Evolutionary conservation across 176 grass and related monocot genomes (phyloP).

Genomic region (Elaeis guineensis): DNA sequence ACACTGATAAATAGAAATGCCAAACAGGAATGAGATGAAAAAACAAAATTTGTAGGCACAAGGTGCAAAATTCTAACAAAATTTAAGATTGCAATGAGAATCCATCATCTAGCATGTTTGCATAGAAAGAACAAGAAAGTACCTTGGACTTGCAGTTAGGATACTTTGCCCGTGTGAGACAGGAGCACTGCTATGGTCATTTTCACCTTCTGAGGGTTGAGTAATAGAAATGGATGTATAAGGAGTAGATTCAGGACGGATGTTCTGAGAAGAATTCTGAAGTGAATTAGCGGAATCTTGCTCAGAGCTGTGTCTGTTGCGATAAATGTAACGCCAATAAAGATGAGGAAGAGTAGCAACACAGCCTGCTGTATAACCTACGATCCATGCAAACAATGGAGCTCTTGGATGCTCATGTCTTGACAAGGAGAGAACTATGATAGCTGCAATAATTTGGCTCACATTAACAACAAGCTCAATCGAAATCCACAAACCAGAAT

Average conservation of each 20-base stretch:
- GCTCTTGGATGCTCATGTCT: constrained; percentile 56
- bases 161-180: neutral
- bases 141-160: neutral
- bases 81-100: no score
- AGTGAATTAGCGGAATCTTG: constrained; percentile 25
- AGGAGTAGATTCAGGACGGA: constrained; percentile 38
- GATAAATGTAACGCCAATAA: constrained; percentile 85
- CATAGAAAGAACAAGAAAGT: neutral
- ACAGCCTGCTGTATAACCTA: constrained; percentile 71
- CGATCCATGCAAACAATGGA: constrained; percentile 70
- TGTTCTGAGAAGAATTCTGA: constrained; percentile 34
- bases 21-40: no score
- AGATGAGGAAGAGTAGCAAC: constrained; percentile 74
- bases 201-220: constrained; percentile 21
- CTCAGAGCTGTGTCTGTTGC: constrained; percentile 37
- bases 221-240: constrained; percentile 18
- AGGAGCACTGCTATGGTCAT: constrained; percentile 14
- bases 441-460: constrained; percentile 73
- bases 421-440: constrained; percentile 59
- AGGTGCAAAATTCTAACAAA: no score
- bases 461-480: constrained; percentile 61
- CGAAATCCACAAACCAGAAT: constrained; percentile 94
- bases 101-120: no score
- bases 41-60: no score
- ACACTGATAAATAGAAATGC: no score